Percentiles rank a stretch among this genome's conserved stretches.
Conservation (phyloP, 345 rosid genomes). For the Aethionema arabicum region DNA sequence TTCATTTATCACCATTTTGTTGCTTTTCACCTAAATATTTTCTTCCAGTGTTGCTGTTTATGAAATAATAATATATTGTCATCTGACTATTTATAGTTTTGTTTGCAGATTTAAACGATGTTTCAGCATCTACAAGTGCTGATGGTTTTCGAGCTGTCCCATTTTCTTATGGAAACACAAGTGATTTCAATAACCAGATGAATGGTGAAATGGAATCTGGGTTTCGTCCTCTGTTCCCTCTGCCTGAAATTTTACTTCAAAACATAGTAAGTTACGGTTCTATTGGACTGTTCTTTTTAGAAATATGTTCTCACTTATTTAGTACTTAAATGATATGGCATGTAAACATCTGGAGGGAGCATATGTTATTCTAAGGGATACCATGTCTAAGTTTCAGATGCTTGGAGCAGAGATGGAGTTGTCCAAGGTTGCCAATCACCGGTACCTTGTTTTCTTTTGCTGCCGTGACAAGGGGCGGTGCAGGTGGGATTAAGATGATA, state of each 20-base stretch:
- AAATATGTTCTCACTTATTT: conserved; percentile 41
- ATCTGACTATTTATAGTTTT: no score
- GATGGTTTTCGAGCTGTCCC: conserved; percentile 61
- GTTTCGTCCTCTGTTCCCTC: conserved; percentile 70
- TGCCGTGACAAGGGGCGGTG: conserved; percentile 87
- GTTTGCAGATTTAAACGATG: conserved; percentile 46
- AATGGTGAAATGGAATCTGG: conserved; percentile 47
- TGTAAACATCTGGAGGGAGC: conserved; percentile 66
- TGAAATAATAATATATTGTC: neutral
- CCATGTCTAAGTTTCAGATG: conserved; percentile 99
- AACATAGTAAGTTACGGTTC: conserved; percentile 64
- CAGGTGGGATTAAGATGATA: conserved; percentile 98
- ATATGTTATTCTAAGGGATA: conserved; percentile 95
- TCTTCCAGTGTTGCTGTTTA: neutral
- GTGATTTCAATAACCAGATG: conserved; percentile 44
- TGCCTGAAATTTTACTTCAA: conserved; percentile 70
- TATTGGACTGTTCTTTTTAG: conserved; percentile 18
- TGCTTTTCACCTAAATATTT: neutral
- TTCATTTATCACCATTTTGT: neutral
- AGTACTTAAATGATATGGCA: conserved; percentile 53
- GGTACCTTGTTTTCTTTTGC: conserved; percentile 94
- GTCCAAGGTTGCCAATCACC: conserved; percentile 61
- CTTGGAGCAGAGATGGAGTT: conserved; percentile 87
- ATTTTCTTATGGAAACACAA: conserved; percentile 67
- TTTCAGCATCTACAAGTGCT: conserved; percentile 36